Conservation (phyloP, 345 rosid genomes). For the Brassica napus region Da-Ae NC_063450.1:39660001-39660500, state of each 20-base stretch:
- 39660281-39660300: no score
- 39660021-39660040: not conserved
- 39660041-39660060: not conserved
- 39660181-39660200: not conserved
- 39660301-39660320: no score
- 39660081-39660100: not conserved
- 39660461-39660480: no score
- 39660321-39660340: no score
- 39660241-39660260: not conserved
- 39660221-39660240: not conserved
- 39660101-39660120: not conserved
- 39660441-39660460: no score
- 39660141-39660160: not conserved
- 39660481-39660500: no score
- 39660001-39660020: not conserved
- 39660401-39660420: no score
- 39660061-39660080: not conserved
- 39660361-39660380: no score
- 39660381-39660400: no score
- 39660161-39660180: not conserved
- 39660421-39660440: no score
- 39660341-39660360: no score
- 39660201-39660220: not conserved
- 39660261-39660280: not conserved
- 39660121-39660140: not conserved